Base-by-base conservation (phyloP, 192 early-diverging fungal species). In the Phlyctochytrium bullatum region DNA sequence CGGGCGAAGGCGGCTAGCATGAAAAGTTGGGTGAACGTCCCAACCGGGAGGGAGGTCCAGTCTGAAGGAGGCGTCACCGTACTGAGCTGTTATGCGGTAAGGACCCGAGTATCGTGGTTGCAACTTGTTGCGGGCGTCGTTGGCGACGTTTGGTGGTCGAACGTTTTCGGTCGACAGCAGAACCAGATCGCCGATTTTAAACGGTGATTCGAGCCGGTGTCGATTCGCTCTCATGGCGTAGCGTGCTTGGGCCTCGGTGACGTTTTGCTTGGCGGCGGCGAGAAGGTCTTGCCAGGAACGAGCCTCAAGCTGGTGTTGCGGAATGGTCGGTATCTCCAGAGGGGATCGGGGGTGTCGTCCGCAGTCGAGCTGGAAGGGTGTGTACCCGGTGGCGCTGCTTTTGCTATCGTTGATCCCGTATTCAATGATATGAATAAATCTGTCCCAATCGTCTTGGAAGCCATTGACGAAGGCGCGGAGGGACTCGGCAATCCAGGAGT, bases 321-420 rank as follows among this genome's bases (percentile, higher is more conserved):
- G 12, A 50, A n/a, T 10, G 10, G n/a, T 14, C 12, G 10, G 12
- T 10, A 50, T 50, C 12, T 50, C 40, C 10, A 50, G n/a, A 50
- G 10, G 40, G 12, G 10, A 23, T 6, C 14, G 10, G 65, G 68
- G n/a, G 34, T 75, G 62, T 16, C 27, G 52, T 1, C 74, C 64
- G 62, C 62, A 23, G 24, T 51, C 53, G 0, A 65, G 33, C 52
- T 62, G 77, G 52, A 75, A 75, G 0, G 74, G 74, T 16, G 81
- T 63, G 27, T 33, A 51, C 2, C 72, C 66, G 20, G 69, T 81
- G 0, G 68, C 64, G 3, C 64, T 34, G n/a, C n/a, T n/a, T 23
- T 54, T 4, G 3, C 79, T 53, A 62, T 86, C 78, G 54, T 86
- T 88, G 67, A 84, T 83, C 0, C 74, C 68, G 33, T 82, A 82